These are phyloP conservation scores for Lachnellula arida DNA, from an alignment of 2,329 filamentous ascomycete genomes.

Conservation along the genomic window DNA sequence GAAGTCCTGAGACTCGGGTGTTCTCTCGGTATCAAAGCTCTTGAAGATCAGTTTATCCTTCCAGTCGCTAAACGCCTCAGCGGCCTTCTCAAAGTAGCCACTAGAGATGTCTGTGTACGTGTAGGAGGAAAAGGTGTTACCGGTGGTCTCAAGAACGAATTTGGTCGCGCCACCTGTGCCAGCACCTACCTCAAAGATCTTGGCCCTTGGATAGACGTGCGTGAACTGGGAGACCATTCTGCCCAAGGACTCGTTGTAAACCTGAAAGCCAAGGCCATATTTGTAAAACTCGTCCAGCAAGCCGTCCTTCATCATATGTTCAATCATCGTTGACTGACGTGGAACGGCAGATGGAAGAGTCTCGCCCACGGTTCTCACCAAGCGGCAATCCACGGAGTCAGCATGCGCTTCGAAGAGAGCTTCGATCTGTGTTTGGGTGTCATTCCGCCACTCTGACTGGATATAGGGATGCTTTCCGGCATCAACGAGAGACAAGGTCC, in stretches of 20 bases:
- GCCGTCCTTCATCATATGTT: slow-evolving; percentile 19
- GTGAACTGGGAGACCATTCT: slow-evolving; percentile 10
- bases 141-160: slow-evolving; percentile 33
- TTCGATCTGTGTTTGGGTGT: slow-evolving; percentile 1
- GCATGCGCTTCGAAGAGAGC: slow-evolving; percentile 2
- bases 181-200: slow-evolving; percentile 35
- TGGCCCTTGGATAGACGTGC: slow-evolving; percentile 21
- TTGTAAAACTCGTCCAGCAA: slow-evolving; percentile 20
- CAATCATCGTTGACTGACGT: slow-evolving; percentile 18
- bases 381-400: slow-evolving; percentile 2
- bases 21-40: slow-evolving; percentile 23
- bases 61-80: slow-evolving; percentile 25
- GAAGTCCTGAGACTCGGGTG: slow-evolving; percentile 18
- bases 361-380: slow-evolving; percentile 18
- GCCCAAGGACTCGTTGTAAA: slow-evolving; percentile 16
- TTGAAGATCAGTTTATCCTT: slow-evolving; percentile 23
- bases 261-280: slow-evolving; percentile 19
- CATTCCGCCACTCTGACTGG: slow-evolving; percentile 13
- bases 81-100: slow-evolving; percentile 37
- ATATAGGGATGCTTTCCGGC: slow-evolving; percentile 11
- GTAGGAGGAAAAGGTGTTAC: slow-evolving; percentile 35
- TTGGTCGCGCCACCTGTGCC: slow-evolving; percentile 41
- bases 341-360: slow-evolving; percentile 18
- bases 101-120: slow-evolving; percentile 43
- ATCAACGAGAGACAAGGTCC: slow-evolving; percentile 2